Evolutionary conservation across 1,284 basidiomycete species (phyloP).

Genomic region (Cutaneotrichosporon cutaneum): DNA sequence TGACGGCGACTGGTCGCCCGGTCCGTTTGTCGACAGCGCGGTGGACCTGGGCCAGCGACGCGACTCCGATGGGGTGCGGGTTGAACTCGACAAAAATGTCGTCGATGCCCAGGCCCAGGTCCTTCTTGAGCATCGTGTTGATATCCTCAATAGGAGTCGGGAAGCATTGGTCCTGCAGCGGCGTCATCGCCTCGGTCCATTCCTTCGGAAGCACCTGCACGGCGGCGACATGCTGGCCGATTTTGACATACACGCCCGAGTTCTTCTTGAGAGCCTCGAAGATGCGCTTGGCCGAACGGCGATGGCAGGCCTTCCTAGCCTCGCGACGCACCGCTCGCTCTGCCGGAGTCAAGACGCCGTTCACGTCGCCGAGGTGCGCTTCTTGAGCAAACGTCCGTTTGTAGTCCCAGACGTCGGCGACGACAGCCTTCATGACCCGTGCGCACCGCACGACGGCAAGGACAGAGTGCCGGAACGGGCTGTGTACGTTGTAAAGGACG

Average conservation of each 20-base stretch:
- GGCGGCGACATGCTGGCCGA: slow-evolving; percentile 77
- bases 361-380: slow-evolving; percentile 27
- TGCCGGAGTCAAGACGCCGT: slow-evolving; percentile 55
- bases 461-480: slow-evolving; percentile 54
- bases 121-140: slow-evolving; percentile 46
- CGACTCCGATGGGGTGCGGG: slow-evolving; percentile 87
- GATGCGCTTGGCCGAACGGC: slow-evolving; percentile 72
- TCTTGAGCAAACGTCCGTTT: slow-evolving; percentile 68
- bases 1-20: slow-evolving; percentile 82
- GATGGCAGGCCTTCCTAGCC: slow-evolving; percentile 75
- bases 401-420: slow-evolving; percentile 70
- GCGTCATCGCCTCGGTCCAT: slow-evolving; percentile 62
- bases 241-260: slow-evolving; percentile 60
- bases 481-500: slow-evolving; percentile 51
- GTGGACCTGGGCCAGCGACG: slow-evolving; percentile 92
- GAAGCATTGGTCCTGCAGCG: slow-evolving; percentile 71
- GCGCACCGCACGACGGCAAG: slow-evolving; percentile 66
- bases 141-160: slow-evolving; percentile 47
- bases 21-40: slow-evolving; percentile 70
- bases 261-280: slow-evolving; percentile 78
- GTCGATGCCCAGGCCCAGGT: slow-evolving; percentile 46
- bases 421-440: slow-evolving; percentile 56
- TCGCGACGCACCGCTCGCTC: slow-evolving; percentile 54
- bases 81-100: slow-evolving; percentile 73
- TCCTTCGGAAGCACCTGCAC: slow-evolving; percentile 75